Evolutionary conservation across 352 stramenopile species (phyloP).

Genomic region (Elongisporangium undulatum): DNA sequence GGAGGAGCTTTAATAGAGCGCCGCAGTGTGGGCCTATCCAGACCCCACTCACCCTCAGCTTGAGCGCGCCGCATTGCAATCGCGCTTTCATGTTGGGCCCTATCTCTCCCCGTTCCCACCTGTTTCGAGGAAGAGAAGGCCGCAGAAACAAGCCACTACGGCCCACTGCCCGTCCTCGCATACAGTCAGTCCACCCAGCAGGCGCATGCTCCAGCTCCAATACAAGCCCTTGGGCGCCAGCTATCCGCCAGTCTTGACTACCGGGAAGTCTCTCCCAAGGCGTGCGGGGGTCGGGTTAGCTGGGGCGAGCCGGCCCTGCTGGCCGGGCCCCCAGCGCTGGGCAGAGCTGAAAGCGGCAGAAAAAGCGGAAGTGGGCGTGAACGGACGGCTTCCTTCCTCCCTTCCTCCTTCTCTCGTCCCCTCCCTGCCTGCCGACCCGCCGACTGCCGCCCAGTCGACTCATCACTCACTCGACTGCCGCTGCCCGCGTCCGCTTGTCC

Average conservation of each 20-base stretch:
- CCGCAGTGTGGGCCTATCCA: neutral
- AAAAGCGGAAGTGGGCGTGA: neutral
- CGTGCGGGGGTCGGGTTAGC: neutral
- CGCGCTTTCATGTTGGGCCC: neutral
- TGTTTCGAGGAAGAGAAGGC: neutral
- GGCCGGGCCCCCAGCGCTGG: neutral
- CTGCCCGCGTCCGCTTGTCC: slow-evolving; percentile 2
- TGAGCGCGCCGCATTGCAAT: neutral
- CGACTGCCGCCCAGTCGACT: neutral
- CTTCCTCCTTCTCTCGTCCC: neutral
- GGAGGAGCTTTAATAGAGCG: neutral
- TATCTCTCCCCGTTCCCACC: neutral
- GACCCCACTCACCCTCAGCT: too few relatives aligned
- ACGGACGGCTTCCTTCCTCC: neutral
- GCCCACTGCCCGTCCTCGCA: neutral
- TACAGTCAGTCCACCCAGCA: neutral
- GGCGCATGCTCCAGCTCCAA: neutral
- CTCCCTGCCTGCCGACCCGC: neutral
- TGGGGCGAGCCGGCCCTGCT: neutral
- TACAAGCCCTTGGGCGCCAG: neutral
- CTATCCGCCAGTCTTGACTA: slow-evolving; percentile 5
- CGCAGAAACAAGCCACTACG: neutral
- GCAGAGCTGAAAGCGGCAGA: neutral
- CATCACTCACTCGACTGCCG: neutral
- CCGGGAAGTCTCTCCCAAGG: slow-evolving; percentile 5